A percentile compares a stretch with the other conserved stretches of the same genome.
Conservation (phyloP, 2,329 filamentous ascomycete species). For the Scedosporium minutisporum region DNA sequence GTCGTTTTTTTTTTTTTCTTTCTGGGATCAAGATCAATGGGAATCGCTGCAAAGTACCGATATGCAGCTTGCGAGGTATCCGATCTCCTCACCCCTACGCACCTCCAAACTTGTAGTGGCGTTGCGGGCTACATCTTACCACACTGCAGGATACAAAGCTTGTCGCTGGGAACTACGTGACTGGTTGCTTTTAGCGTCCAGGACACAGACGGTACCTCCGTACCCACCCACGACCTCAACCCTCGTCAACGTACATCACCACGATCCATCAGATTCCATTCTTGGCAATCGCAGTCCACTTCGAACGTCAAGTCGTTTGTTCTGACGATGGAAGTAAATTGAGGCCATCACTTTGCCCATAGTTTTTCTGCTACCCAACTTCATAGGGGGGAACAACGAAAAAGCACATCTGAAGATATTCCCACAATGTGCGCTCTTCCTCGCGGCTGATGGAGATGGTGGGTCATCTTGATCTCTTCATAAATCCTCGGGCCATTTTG, state of each 20-base stretch:
- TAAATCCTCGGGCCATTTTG: background rate
- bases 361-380: background rate
- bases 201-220: slow-evolving; percentile 5
- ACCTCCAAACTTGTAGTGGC: background rate
- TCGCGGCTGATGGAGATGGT: background rate
- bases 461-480: background rate
- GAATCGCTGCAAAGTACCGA: slow-evolving; percentile 1
- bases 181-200: background rate
- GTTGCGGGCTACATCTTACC: background rate
- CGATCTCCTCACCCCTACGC: background rate
- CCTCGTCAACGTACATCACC: background rate
- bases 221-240: slow-evolving; percentile 7
- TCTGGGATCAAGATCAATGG: background rate
- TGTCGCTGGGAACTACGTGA: background rate
- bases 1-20: background rate
- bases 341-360: background rate
- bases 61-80: slow-evolving; percentile 2
- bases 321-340: background rate
- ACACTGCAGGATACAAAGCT: slow-evolving; percentile 2
- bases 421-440: background rate
- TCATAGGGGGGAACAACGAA: background rate
- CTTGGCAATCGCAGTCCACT: background rate
- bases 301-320: background rate
- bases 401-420: background rate
- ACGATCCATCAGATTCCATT: background rate